Conservation (phyloP, 139 green algal species). For the Coelastrella sp. region DNA sequence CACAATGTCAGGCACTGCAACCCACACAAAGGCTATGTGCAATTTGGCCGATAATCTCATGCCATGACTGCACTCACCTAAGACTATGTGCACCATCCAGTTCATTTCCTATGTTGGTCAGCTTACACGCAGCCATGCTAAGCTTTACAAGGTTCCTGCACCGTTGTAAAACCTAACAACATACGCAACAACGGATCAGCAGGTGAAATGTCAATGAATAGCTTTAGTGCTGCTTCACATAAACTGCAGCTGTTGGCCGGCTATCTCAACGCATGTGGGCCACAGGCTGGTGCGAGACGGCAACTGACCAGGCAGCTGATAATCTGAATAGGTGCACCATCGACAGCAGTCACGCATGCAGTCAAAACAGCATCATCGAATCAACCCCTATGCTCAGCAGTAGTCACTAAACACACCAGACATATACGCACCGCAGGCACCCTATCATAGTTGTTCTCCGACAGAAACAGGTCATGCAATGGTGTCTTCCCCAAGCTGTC, state of each 20-base stretch:
- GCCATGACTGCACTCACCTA: background rate
- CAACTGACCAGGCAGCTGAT: too few relatives aligned
- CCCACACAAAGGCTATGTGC: too few relatives aligned
- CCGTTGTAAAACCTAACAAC: background rate
- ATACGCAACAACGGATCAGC: background rate
- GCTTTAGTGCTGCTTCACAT: too few relatives aligned
- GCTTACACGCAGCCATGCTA: conserved; percentile 39
- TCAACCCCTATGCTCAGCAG: background rate
- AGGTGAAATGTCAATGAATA: too few relatives aligned
- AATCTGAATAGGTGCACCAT: too few relatives aligned
- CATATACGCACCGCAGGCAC: conserved; percentile 21
- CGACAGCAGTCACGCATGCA: too few relatives aligned
- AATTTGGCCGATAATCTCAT: too few relatives aligned
- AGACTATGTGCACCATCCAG: background rate
- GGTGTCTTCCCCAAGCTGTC: background rate
- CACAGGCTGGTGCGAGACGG: too few relatives aligned
- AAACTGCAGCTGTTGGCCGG: too few relatives aligned
- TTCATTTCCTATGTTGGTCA: background rate
- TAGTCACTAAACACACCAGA: background rate
- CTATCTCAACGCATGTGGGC: too few relatives aligned
- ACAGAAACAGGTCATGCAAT: conserved; percentile 36
- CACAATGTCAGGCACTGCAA: too few relatives aligned
- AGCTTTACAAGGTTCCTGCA: conserved; percentile 33
- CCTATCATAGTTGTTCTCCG: conserved; percentile 29
- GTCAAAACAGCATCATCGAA: too few relatives aligned